phyloP scores from a whole-genome alignment of 73 alveolate species.

The Durusdinium trenchii region DNA sequence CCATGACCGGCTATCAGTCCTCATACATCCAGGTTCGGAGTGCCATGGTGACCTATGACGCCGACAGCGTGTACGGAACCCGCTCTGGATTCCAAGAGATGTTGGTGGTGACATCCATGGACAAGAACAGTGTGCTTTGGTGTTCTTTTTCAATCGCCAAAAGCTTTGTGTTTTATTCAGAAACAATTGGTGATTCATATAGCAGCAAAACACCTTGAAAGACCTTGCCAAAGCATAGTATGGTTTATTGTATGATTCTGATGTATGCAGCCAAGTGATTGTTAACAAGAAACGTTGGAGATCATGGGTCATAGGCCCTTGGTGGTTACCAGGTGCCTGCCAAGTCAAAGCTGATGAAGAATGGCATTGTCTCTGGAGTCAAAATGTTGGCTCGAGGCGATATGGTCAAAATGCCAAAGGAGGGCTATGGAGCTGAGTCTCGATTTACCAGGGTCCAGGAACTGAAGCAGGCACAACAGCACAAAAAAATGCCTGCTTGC shows the following conservation, averaged over 20 bases:
- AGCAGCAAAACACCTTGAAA: too few relatives aligned
- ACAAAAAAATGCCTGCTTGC: background rate
- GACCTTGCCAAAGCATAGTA: too few relatives aligned
- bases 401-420: background rate
- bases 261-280: too few relatives aligned
- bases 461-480: background rate
- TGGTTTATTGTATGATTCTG: too few relatives aligned
- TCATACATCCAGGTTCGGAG: background rate
- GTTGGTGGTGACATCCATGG: background rate
- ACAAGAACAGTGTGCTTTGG: background rate
- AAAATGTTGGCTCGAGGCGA: background rate
- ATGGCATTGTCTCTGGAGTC: background rate
- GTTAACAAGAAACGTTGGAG: too few relatives aligned
- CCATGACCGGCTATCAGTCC: background rate
- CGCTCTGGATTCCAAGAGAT: background rate
- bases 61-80: background rate
- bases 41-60: background rate
- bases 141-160: background rate
- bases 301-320: too few relatives aligned
- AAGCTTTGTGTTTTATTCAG: background rate
- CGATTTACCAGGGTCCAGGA: background rate
- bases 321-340: background rate
- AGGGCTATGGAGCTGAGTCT: background rate
- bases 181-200: too few relatives aligned
- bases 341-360: background rate